Evolutionary conservation across 2,329 filamentous ascomycete species (phyloP).

Genomic region (Neurospora crassa): DNA sequence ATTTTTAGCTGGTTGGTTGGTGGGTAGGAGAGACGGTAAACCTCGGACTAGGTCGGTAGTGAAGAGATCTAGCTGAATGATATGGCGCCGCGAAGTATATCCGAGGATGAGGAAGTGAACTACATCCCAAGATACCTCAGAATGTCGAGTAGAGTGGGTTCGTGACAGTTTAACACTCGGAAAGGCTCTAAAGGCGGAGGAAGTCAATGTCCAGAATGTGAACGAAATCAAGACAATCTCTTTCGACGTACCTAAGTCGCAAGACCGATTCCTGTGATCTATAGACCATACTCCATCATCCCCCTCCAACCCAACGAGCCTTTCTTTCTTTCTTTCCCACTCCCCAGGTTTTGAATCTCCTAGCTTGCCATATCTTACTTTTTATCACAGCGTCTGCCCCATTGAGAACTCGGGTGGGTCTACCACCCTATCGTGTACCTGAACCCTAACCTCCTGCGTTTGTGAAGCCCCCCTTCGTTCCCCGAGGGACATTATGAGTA

Average conservation of each 20-base stretch:
- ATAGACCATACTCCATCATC: not conserved
- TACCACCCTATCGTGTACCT: not conserved
- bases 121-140: too few species aligned
- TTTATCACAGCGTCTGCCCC: not conserved
- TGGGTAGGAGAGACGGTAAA: not conserved
- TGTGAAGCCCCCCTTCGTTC: constrained; percentile 1
- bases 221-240: not conserved
- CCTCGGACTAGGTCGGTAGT: not conserved
- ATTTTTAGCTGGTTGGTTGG: not conserved
- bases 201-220: not conserved
- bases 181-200: not conserved
- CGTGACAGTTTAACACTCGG: too few species aligned
- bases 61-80: too few species aligned
- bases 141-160: too few species aligned
- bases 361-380: not conserved
- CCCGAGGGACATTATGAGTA: not conserved
- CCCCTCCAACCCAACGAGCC: not conserved
- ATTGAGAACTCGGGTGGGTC: not conserved
- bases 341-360: not conserved
- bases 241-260: not conserved
- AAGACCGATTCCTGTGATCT: not conserved
- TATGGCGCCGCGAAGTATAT: too few species aligned
- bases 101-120: too few species aligned
- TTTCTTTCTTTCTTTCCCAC: not conserved
- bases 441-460: constrained; percentile 8